Evolutionary conservation across 345 rosid genomes (phyloP).

Genomic region (Eucalyptus regnans): DNA sequence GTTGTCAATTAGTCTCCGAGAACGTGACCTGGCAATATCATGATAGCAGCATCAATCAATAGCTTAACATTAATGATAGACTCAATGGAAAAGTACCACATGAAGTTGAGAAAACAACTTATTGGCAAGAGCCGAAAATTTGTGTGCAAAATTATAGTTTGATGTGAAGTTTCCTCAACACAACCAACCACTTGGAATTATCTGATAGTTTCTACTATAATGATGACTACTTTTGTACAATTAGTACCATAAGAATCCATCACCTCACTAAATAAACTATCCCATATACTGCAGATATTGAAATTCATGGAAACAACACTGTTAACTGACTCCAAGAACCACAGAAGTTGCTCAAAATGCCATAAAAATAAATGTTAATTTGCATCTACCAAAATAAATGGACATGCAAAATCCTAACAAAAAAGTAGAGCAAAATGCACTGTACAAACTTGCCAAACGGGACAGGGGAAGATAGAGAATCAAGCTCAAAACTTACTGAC

Average conservation of each 20-base stretch:
- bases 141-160: not conserved
- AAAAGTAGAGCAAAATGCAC: not conserved
- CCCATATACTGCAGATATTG: not conserved
- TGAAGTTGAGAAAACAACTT: not conserved
- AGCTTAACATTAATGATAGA: not conserved
- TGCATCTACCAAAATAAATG: not conserved
- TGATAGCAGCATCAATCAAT: not conserved
- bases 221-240: not conserved
- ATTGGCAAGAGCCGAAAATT: not conserved
- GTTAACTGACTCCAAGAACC: not conserved
- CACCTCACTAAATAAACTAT: not conserved
- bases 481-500: slow-evolving; percentile 26
- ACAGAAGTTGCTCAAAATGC: not conserved
- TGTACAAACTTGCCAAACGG: not conserved
- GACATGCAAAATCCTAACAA: not conserved
- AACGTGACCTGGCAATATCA: slow-evolving; percentile 41
- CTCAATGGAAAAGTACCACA: not conserved
- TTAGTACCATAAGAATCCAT: not conserved
- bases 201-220: not conserved
- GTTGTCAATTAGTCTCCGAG: slow-evolving; percentile 51
- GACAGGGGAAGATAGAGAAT: not conserved
- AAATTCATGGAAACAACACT: not conserved
- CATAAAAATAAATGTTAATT: not conserved
- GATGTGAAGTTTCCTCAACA: not conserved
- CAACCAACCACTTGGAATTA: not conserved